Evolutionary conservation across 176 grass and related monocot species (phyloP), one percentile per base, ranked within the genome.

Genomic region (Aegilops speltoides): DNA sequence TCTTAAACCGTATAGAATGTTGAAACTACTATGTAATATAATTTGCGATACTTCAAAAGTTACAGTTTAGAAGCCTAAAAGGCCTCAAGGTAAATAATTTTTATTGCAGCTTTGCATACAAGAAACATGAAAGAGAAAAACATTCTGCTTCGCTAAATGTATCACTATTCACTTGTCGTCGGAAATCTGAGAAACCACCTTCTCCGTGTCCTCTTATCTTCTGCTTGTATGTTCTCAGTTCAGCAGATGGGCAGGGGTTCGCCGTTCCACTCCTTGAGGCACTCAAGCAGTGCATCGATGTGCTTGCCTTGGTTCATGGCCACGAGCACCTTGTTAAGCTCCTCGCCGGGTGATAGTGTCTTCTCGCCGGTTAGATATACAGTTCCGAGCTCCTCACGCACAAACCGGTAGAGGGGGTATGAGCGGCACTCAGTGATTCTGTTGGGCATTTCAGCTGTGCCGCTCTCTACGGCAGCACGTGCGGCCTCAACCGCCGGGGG

Each of bases 261-360:
- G 8, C 93, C 90, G 70, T 95, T 95, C 93, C 93, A 95, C 69
- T 90, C 93, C 79, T 88, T 90, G 54, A 95, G 89, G 80, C 93
- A 95, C 75, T 95, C 88, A 10, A 95, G 90, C 31, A 95, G 70
- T 10, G 93, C 88, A 66, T 92, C 93, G 52, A 92, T 84, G 72
- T 90, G 70, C 88, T 92, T 92, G 56, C 88, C 60, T 26, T 95
- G 29, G 77, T 87, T 89, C 34, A 95, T 92, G 28, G 90, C 93
- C 37, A 90, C 61, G 10, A 95, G 87, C 79, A 95, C 93, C 83
- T 95, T 92, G 61, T 95, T 87, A 0, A 89, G 84, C 38, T 92
- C 93, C 84, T 95, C 93, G 11, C 93, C 90, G 8, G 93, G 93
- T 1, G 93, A 95, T 43, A 70, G 36, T 16, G 77, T 78, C 87